These are phyloP conservation scores for Acarospora socialis DNA, from an alignment of 2,329 filamentous ascomycete species.

Conservation along the genomic window DNA sequence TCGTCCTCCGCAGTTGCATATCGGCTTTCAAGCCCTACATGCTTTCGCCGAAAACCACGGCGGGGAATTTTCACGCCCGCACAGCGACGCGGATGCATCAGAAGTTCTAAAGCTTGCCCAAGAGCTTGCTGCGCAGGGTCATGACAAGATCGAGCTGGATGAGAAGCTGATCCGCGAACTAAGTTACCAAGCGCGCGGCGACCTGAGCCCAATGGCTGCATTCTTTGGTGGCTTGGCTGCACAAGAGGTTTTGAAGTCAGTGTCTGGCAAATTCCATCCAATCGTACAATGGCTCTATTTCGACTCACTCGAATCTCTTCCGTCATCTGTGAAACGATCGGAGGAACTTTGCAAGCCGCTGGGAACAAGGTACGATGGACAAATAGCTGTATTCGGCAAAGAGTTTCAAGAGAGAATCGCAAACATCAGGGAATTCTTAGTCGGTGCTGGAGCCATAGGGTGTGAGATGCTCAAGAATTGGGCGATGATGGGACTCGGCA, in stretches of 20 bases:
- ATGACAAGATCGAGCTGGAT: slow-evolving; percentile 69
- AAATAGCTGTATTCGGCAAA: slow-evolving; percentile 88
- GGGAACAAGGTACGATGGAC: slow-evolving; percentile 82
- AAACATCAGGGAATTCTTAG: slow-evolving; percentile 83
- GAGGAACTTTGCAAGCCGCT: slow-evolving; percentile 79
- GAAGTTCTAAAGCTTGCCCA: slow-evolving; percentile 65
- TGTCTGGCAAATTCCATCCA: slow-evolving; percentile 96
- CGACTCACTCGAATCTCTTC: slow-evolving; percentile 91
- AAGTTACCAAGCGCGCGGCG: slow-evolving; percentile 84
- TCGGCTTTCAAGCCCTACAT: slow-evolving; percentile 85
- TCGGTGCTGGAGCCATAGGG: slow-evolving; percentile 91
- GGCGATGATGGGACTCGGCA: slow-evolving; percentile 94
- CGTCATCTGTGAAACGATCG: slow-evolving; percentile 56
- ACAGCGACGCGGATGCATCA: slow-evolving; percentile 70
- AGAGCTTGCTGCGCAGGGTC: slow-evolving; percentile 49
- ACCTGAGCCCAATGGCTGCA: slow-evolving; percentile 81
- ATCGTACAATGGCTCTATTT: slow-evolving; percentile 94
- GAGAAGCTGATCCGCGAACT: slow-evolving; percentile 88
- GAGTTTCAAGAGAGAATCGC: slow-evolving; percentile 89
- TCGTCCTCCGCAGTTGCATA: slow-evolving; percentile 77
- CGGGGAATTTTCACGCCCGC: slow-evolving; percentile 62
- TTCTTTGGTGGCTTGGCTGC: slow-evolving; percentile 89
- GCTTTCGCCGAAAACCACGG: slow-evolving; percentile 61
- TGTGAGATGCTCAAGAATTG: slow-evolving; percentile 99
- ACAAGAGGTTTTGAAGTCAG: slow-evolving; percentile 89